Evolutionary conservation across 805 yeast genomes (phyloP).

Genomic region (Saccharomycopsis sp.): DNA sequence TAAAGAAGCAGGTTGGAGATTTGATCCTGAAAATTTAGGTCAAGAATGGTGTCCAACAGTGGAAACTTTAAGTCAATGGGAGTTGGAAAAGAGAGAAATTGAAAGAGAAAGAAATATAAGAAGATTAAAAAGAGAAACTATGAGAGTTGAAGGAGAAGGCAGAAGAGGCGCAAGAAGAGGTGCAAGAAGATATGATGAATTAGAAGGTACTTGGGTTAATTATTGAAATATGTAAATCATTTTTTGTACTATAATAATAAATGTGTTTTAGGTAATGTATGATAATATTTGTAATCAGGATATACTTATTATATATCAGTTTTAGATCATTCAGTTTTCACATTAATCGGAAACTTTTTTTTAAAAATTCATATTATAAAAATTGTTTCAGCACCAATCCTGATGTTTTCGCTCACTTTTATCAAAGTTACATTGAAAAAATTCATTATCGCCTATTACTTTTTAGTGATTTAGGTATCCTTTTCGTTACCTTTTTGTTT

Average conservation of each 20-base stretch:
- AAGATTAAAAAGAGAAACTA: conserved; percentile 85
- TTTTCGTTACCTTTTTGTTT: too few species aligned
- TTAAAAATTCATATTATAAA: too few species aligned
- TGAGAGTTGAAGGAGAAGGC: conserved; percentile 40
- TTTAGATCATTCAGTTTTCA: too few species aligned
- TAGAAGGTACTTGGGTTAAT: conserved; percentile 28
- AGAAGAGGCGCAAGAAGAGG: conserved; percentile 28
- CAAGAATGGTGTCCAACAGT: conserved; percentile 82
- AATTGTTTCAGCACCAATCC: too few species aligned
- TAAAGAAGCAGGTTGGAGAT: conserved; percentile 55
- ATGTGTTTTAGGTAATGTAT: neutral
- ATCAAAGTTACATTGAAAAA: too few species aligned
- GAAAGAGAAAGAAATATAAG: conserved; percentile 89
- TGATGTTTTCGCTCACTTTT: too few species aligned
- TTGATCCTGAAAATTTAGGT: conserved; percentile 68
- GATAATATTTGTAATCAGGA: neutral
- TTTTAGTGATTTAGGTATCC: too few species aligned
- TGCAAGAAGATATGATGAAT: conserved; percentile 41
- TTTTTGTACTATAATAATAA: too few species aligned
- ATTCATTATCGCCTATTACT: too few species aligned
- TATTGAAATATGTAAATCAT: neutral
- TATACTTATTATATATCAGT: too few species aligned
- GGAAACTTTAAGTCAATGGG: conserved; percentile 81
- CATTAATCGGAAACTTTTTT: too few species aligned
- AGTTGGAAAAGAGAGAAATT: conserved; percentile 88